Evolutionary conservation across 2,329 filamentous ascomycete species (phyloP).

Genomic region (Penicillium fuscoglaucum): DNA sequence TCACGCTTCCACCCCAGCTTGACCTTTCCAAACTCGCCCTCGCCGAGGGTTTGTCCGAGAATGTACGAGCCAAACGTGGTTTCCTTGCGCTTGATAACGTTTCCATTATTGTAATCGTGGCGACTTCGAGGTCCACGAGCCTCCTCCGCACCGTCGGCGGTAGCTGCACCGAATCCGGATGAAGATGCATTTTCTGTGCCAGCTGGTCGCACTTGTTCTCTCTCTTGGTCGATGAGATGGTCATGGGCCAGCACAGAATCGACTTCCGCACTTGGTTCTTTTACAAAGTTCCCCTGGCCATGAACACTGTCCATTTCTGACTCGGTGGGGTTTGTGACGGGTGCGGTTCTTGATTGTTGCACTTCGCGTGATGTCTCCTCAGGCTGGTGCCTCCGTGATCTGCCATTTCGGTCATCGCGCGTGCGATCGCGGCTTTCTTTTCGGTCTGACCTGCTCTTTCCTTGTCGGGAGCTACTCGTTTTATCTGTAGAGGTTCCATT

Average conservation of each 20-base stretch:
- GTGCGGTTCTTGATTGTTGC: conserved; percentile 31
- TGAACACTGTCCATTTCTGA: conserved; percentile 56
- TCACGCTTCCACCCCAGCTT: conserved; percentile 98
- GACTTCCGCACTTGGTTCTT: conserved; percentile 77
- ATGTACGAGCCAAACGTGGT: conserved; percentile 95
- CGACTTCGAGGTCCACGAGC: conserved; percentile 45
- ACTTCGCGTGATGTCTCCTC: conserved; percentile 44
- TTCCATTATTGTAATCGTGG: conserved; percentile 58
- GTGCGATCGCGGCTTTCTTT: conserved; percentile 39
- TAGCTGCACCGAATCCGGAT: conserved; percentile 42
- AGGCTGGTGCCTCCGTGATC: conserved; percentile 41
- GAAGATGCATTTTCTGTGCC: conserved; percentile 45
- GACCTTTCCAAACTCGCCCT: conserved; percentile 98
- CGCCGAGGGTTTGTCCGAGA: conserved; percentile 90
- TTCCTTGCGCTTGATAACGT: conserved; percentile 68
- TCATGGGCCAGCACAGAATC: conserved; percentile 75
- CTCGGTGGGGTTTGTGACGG: conserved; percentile 34
- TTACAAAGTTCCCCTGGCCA: conserved; percentile 61
- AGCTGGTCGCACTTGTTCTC: conserved; percentile 68
- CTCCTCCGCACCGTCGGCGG: conserved; percentile 48
- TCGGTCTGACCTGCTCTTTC: conserved; percentile 41
- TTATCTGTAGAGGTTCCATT: conserved; percentile 40
- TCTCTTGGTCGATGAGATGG: conserved; percentile 69
- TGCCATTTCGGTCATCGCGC: conserved; percentile 45
- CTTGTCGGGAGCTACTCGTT: conserved; percentile 40